These are phyloP conservation scores for Podaxis sp. DNA, from an alignment of 768 basidiomycete genomes.

Conservation along the genomic window DNA sequence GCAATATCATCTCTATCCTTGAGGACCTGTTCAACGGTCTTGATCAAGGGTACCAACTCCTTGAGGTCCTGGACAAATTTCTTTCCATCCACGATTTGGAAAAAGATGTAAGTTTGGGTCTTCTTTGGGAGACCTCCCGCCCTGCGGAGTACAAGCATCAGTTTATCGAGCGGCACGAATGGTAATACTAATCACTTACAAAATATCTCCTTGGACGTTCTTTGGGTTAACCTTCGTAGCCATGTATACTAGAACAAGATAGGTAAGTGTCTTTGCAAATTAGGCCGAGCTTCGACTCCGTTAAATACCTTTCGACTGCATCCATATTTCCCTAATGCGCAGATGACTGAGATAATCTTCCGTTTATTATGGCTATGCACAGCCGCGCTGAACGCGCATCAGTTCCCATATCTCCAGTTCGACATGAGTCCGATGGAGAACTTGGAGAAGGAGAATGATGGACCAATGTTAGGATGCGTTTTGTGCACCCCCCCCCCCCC, in stretches of 20 bases:
- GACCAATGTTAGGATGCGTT: neutral
- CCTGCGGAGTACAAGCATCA: constrained; percentile 22
- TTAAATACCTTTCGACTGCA: neutral
- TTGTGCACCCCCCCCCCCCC: neutral
- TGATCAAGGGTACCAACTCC: constrained; percentile 40
- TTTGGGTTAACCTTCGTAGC: neutral
- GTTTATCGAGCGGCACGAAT: neutral
- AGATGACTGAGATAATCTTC: neutral
- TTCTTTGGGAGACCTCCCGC: constrained; percentile 50
- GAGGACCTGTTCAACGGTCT: constrained; percentile 38
- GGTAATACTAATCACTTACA: constrained; percentile 24
- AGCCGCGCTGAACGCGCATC: neutral
- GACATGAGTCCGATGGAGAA: neutral
- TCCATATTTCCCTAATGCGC: neutral
- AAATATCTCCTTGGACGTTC: constrained; percentile 45
- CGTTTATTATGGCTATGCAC: neutral
- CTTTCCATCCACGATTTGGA: constrained; percentile 39
- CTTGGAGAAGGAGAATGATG: neutral
- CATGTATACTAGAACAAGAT: neutral
- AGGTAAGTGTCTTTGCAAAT: neutral
- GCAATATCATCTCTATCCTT: constrained; percentile 35
- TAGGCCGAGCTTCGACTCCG: no score
- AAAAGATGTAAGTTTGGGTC: constrained; percentile 47
- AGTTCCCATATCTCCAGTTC: neutral
- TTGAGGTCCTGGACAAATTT: constrained; percentile 39